These are phyloP conservation scores for Pseudogymnoascus sp. DNA, from an alignment of 2,329 filamentous ascomycete genomes.

Conservation along the genomic window DNA sequence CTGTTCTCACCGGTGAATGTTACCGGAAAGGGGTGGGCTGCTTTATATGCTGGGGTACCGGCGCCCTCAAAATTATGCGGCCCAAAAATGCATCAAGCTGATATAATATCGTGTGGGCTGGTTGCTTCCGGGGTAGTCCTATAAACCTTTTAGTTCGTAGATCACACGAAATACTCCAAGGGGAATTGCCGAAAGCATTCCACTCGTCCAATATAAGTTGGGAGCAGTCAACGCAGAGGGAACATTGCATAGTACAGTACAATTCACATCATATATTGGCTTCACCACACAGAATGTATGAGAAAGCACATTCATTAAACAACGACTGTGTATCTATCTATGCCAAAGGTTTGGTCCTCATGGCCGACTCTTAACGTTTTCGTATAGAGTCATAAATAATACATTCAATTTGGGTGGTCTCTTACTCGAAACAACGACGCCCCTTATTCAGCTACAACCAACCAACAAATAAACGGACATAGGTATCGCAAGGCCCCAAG, in stretches of 20 bases:
- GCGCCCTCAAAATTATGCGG: background rate
- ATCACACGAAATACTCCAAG: background rate
- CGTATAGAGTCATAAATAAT: constrained; percentile 2
- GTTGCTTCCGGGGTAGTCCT: background rate
- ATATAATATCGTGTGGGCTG: background rate
- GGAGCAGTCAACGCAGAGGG: background rate
- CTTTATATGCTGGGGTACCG: background rate
- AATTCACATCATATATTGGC: background rate
- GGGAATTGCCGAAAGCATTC: background rate
- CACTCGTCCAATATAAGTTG: too few relatives aligned
- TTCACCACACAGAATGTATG: background rate
- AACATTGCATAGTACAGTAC: background rate
- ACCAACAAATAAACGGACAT: constrained; percentile 1
- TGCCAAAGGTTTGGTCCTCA: background rate
- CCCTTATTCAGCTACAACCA: background rate
- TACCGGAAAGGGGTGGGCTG: background rate
- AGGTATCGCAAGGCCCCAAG: constrained; percentile 2
- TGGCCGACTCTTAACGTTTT: background rate
- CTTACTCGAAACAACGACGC: constrained; percentile 1
- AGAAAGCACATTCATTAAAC: background rate
- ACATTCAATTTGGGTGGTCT: constrained; percentile 4
- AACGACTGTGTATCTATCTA: background rate
- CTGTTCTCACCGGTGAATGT: background rate
- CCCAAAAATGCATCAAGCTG: background rate
- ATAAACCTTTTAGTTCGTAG: background rate